Evolutionary conservation across 202 grass and related monocot genomes (phyloP).

Genomic region (Dendrocalamus latiflorus): DNA sequence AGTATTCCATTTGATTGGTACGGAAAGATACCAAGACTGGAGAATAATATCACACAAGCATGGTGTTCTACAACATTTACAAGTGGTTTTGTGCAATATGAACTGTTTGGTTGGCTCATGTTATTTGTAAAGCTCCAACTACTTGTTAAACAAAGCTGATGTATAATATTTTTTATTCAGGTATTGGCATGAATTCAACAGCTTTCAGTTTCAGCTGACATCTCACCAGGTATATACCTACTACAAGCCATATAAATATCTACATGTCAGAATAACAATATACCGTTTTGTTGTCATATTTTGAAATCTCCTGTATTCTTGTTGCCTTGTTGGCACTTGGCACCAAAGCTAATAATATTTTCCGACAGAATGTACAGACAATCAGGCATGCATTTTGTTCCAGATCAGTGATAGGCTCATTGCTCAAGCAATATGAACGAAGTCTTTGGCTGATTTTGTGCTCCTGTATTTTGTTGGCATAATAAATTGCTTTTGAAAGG

Average conservation of each 20-base stretch:
- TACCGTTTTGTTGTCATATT: neutral
- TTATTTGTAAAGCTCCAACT: neutral
- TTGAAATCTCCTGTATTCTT: neutral
- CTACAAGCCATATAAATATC: neutral
- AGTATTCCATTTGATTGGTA: constrained; percentile 1
- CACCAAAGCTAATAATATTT: neutral
- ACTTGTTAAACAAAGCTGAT: constrained; percentile 17
- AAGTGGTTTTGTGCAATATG: neutral
- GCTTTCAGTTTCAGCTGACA: constrained; percentile 89
- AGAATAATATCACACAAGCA: neutral
- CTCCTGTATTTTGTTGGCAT: neutral
- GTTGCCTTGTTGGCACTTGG: neutral
- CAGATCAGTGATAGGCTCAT: constrained; percentile 11
- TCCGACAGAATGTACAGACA: neutral
- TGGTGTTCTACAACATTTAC: neutral
- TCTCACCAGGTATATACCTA: constrained; percentile 88
- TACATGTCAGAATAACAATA: neutral
- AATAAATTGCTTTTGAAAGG: neutral
- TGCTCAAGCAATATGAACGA: constrained; percentile 1
- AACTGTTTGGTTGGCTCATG: neutral
- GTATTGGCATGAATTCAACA: constrained; percentile 99
- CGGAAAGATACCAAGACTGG: neutral
- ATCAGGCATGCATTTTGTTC: neutral
- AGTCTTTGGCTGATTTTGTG: neutral
- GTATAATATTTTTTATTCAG: constrained; percentile 39